Evolutionary conservation across 2,329 filamentous ascomycete species (phyloP), one percentile per base, ranked within the genome.

Genomic region (Pseudocercospora fuligena): DNA sequence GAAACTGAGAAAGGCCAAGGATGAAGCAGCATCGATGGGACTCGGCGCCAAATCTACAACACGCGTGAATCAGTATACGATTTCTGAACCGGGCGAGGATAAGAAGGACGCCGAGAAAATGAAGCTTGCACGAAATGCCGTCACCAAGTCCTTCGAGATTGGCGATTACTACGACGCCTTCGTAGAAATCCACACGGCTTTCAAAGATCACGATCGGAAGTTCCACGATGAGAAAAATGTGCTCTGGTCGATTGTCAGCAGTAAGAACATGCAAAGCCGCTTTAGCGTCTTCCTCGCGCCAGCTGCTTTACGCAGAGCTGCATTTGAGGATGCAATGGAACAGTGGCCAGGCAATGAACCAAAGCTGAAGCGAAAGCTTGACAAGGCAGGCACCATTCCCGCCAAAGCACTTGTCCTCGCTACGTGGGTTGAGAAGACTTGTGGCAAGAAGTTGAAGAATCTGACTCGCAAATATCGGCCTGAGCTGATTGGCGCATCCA

Each of bases 131-230:
- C 11, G 43, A 40, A 59, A 36, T 11, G 21, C 23, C 33, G 49
- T n/a, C 69, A 70, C 62, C 68, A 68, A 66, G 66, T 27, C 68
- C 66, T 81, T 82, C 76, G 74, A 77, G 49, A 73, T 76, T 64
- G 81, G 81, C 23, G 81, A 83, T 68, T 78, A 78, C 53, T 78
- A 78, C 64, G 78, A 81, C 60, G 73, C 81, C 3, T 70, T 82
- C 74, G 78, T 12, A 72, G 81, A 64, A 72, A 73, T 81, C 23
- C 65, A 72, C 60, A 66, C 66, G 2, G 71, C 73, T 7, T 68
- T 71, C 57, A 64, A 60, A 40, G 71, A 75, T 21, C 69, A 68
- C 14, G 65, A 64, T 12, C 73, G 69, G 53, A 56, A 69, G 9
- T 76, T 65, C 19, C 64, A 67, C 9, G 71, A 77, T 31, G 77